Evolutionary conservation across 257 asterid species (phyloP).

Genomic region (Nicotiana benthamiana): DNA sequence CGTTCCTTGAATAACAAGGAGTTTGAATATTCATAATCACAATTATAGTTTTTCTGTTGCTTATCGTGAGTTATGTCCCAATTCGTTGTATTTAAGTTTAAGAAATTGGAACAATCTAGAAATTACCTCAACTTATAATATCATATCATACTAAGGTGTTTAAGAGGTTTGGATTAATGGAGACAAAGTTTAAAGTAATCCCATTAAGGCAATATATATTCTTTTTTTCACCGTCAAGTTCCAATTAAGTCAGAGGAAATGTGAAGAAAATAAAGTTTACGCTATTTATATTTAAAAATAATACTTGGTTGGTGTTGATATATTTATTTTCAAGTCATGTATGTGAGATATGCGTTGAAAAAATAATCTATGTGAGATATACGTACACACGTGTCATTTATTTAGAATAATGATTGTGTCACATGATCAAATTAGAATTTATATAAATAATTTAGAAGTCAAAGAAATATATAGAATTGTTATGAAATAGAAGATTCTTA

Average conservation of each 20-base stretch:
- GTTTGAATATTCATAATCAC: background rate
- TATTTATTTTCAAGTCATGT: background rate
- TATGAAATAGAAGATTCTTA: no score
- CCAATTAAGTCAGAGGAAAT: no score
- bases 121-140: background rate
- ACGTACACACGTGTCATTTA: background rate
- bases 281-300: no score
- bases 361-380: background rate
- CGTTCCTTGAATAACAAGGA: background rate
- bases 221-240: no score
- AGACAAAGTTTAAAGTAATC: no score
- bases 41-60: background rate
- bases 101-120: background rate
- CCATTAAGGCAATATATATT: no score
- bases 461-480: background rate
- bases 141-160: background rate
- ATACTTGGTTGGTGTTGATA: background rate
- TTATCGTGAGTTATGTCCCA: background rate
- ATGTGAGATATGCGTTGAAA: background rate
- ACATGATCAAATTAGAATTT: background rate
- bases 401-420: background rate
- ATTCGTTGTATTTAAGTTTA: background rate
- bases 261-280: no score
- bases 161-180: no score
- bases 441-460: background rate